Evolutionary conservation across 2,329 filamentous ascomycete species (phyloP).

Genomic region (Alternaria gaisen): DNA sequence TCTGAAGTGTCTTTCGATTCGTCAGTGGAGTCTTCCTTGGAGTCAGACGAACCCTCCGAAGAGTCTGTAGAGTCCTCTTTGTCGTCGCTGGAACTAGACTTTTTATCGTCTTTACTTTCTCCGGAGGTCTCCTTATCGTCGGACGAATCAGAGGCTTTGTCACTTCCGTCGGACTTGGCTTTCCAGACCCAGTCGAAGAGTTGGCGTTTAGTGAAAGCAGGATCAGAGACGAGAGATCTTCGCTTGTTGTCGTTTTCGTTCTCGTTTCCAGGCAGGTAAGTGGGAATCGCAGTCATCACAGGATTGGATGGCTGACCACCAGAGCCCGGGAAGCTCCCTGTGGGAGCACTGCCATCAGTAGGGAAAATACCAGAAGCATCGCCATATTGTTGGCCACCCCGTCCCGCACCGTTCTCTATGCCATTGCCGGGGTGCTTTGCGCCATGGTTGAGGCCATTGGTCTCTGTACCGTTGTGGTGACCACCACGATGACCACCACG

Average conservation of each 20-base stretch:
- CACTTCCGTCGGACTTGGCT: not conserved
- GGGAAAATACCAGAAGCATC: conserved; percentile 16
- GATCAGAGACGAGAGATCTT: conserved; percentile 23
- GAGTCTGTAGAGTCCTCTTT: not conserved
- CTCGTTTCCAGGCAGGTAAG: conserved; percentile 8
- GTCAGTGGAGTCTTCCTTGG: not conserved
- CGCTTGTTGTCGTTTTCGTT: conserved; percentile 2
- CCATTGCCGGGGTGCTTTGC: conserved; percentile 1
- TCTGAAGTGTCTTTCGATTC: not conserved
- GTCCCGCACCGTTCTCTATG: not conserved
- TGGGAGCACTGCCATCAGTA: conserved; percentile 13
- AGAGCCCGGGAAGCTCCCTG: conserved; percentile 15
- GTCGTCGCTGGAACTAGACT: not conserved
- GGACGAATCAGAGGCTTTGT: not conserved
- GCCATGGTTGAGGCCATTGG: not conserved
- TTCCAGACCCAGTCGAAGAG: not conserved
- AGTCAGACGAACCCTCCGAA: not conserved
- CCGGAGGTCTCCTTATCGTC: not conserved
- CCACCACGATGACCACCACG: not conserved
- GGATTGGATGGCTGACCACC: conserved; percentile 1
- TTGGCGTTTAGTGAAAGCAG: conserved; percentile 10
- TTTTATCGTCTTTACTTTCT: not conserved
- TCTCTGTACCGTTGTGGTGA: not conserved
- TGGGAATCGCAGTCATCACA: conserved; percentile 16
- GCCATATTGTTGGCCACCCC: not conserved